Evolutionary conservation across 257 asterid species (phyloP), one percentile per base, ranked within the genome.

Genomic region (Ehretia macrophylla): DNA sequence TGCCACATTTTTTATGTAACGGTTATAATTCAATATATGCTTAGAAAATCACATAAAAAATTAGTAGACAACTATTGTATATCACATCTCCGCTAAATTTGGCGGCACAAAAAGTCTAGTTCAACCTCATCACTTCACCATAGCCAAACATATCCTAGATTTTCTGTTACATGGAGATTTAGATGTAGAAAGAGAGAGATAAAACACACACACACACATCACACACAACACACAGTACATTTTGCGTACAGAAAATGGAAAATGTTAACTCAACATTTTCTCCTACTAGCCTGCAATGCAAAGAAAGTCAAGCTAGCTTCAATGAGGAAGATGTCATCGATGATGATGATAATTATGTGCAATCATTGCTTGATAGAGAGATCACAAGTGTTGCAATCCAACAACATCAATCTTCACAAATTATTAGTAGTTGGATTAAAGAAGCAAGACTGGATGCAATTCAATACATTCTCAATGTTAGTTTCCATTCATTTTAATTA

Each of bases 391-490:
- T n/a, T 27, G 35, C 60, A 52, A 18, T 22, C 55, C 56, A 47
- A 42, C 64, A 62, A 4, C 66, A 52, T 14, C 38, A 56, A 54
- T 20, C 48, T 50, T 57, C 35, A 27, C 35, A 32, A 10, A 62
- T 37, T 50, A 21, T 51, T 18, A 62, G 23, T 11, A 69, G 55
- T 13, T 70, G 79, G 87, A 62, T 72, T 62, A 52, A 49, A 44
- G 51, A 68, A 49, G 82, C 77, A 45, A 87, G 95, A 16, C 40
- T 63, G 69, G 78, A 69, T 40, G 93, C 86, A 46, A 67, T 86
- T 51, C 58, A 78, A 11, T 84, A 78, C 72, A 82, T 86, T 66
- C 55, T 55, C 16, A 22, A 37, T 22, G 80, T 75, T 32, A 22
- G 80, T 75, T 3, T 49, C 22, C 6, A 3, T 12, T n/a, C 17